Percentiles rank a stretch among this genome's conserved stretches.
phyloP scores from a whole-genome alignment of 2,329 filamentous ascomycete genomes.

The Pestalotiopsis sp. region DNA sequence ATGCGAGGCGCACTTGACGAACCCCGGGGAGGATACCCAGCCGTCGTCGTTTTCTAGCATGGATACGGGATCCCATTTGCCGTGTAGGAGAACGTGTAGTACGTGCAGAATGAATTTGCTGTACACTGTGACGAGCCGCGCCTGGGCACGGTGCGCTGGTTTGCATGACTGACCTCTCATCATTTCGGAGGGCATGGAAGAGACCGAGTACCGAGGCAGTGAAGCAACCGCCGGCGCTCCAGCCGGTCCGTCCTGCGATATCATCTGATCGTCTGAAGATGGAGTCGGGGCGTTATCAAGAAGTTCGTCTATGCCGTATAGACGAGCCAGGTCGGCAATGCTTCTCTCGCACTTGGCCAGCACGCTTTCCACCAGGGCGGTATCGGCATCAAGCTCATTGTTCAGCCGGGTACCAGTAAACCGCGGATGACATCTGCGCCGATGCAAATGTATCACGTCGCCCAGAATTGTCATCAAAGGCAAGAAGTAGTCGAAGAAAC shows the following conservation, averaged over 20 bases:
- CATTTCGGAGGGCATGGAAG: not conserved
- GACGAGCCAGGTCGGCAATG: not conserved
- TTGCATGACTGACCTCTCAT: not conserved
- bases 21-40: not conserved
- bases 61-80: not conserved
- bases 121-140: not conserved
- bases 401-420: not conserved
- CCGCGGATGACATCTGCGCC: not conserved
- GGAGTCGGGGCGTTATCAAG: not conserved
- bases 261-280: not conserved
- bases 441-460: slow-evolving; percentile 2
- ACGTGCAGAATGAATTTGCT: not conserved
- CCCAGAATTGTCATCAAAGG: not conserved
- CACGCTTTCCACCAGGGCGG: not conserved
- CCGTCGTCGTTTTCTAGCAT: slow-evolving; percentile 5
- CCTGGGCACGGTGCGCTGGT: not conserved
- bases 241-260: not conserved
- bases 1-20: not conserved
- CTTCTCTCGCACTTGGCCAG: not conserved
- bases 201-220: not conserved
- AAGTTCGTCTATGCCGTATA: not conserved
- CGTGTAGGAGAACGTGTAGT: not conserved
- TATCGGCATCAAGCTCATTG: not conserved
- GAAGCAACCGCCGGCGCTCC: not conserved
- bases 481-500: slow-evolving; percentile 1